Evolutionary conservation across 2,329 filamentous ascomycete genomes (phyloP).

Genomic region (Calonectria multiphialidica): DNA sequence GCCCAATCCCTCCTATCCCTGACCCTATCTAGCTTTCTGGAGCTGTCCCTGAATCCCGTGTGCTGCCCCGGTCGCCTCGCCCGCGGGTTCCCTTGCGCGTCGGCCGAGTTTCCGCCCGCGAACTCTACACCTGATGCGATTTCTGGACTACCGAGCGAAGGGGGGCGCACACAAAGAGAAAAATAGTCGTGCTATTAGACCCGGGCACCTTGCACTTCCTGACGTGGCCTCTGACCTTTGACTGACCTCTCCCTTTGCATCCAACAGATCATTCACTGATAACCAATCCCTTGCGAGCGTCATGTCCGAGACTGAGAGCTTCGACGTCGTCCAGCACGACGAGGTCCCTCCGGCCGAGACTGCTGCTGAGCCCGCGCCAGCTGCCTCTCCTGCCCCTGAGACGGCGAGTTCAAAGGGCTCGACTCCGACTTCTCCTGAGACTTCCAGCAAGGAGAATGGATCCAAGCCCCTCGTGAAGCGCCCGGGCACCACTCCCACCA

Average conservation of each 20-base stretch:
- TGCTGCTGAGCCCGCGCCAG: constrained; percentile 38
- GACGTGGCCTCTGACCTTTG: not conserved
- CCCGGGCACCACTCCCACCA: constrained; percentile 47
- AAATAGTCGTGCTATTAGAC: constrained; percentile 21
- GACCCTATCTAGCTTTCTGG: constrained; percentile 21
- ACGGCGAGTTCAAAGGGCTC: constrained; percentile 43
- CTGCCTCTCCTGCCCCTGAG: constrained; percentile 40
- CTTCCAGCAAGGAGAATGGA: constrained; percentile 48
- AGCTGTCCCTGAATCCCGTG: constrained; percentile 9
- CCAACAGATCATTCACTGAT: constrained; percentile 30
- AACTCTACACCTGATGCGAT: constrained; percentile 18
- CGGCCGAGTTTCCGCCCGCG: constrained; percentile 13
- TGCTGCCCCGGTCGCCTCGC: not conserved
- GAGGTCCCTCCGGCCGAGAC: constrained; percentile 51
- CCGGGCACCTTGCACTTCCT: not conserved
- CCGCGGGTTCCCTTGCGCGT: constrained; percentile 1
- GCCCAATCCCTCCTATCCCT: constrained; percentile 26
- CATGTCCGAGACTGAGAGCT: constrained; percentile 63
- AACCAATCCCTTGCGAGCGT: constrained; percentile 29
- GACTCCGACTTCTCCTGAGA: constrained; percentile 48
- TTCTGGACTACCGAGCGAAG: not conserved
- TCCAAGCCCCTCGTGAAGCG: constrained; percentile 52
- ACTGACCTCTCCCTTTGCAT: constrained; percentile 14
- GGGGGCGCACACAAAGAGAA: not conserved
- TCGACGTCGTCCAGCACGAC: constrained; percentile 59